A percentile compares a stretch with the other conserved stretches of the same genome.
These are phyloP conservation scores for Puccinia coronata DNA, from an alignment of 1,284 basidiomycete genomes.

Conservation along the genomic window DNA sequence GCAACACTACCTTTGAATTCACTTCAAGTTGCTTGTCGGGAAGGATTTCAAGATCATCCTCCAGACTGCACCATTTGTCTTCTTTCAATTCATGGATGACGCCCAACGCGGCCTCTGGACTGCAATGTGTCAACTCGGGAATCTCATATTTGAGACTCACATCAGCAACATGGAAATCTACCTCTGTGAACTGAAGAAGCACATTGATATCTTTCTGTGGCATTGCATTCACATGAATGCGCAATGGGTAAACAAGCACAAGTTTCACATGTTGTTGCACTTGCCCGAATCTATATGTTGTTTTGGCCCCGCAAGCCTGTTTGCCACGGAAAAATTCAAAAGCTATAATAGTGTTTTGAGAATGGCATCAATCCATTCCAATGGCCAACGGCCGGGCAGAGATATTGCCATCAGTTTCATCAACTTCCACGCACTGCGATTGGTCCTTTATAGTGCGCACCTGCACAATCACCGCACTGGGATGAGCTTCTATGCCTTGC, in stretches of 20 bases:
- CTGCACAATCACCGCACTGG: neutral
- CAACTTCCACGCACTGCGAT: neutral
- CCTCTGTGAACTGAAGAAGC: constrained; percentile 53
- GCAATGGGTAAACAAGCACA: constrained; percentile 36
- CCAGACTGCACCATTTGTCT: constrained; percentile 60
- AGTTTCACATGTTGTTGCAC: constrained; percentile 30
- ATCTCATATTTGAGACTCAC: constrained; percentile 60
- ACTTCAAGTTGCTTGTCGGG: constrained; percentile 55
- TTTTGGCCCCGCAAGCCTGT: constrained; percentile 18
- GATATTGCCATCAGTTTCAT: neutral
- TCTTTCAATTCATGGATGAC: constrained; percentile 56
- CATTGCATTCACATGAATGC: neutral
- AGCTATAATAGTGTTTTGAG: neutral
- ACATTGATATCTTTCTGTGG: neutral
- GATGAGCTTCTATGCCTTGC: neutral
- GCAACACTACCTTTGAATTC: neutral
- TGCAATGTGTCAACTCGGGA: constrained; percentile 57
- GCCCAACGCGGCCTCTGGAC: constrained; percentile 57
- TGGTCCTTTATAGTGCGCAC: constrained; percentile 58
- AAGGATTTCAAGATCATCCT: constrained; percentile 59
- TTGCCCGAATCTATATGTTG: neutral
- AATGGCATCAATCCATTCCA: constrained; percentile 15
- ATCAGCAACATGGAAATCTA: constrained; percentile 59
- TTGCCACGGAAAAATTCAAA: constrained; percentile 28
- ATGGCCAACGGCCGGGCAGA: neutral